Evolutionary conservation across 2,329 filamentous ascomycete species (phyloP), one percentile per base, ranked within the genome.

Genomic region (Nemania diffusa): DNA sequence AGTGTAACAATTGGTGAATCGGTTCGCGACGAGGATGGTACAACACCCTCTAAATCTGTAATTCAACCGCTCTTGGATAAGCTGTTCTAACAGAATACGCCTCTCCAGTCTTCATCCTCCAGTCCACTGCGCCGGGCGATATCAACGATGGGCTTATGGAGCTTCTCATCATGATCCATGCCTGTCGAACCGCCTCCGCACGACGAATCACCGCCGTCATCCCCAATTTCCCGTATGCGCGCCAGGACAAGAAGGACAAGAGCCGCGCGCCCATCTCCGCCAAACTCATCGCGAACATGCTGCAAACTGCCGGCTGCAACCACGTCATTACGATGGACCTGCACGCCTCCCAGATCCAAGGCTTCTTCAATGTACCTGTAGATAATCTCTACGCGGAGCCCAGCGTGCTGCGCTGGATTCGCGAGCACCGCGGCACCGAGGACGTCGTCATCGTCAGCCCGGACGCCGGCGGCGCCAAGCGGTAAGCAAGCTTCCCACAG

Each of bases 101-200:
- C 24, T 61, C 52, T 57, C 5, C 53, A 77, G 94, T 97, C 78
- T 98, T 97, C 84, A 97, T 98, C 75, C 86, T 98, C 68, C 95
- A 98, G 82, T 97, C 95, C 26, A 97, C 96, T 55, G 91, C 92
- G 46, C 95, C 95, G 1, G 94, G 95, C 79, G 94, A 97, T 78
- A 97, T 98, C 83, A 99, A 99, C 82, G 95, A 98, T 79, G 94
- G 94, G 57, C 87, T 99, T 67, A 98, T 99, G 95, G 95, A 99
- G 82, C 88, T 98, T 42, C 88, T 98, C 73, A 97, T 98, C 82
- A 97, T 97, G 90, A 97, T 97, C 81, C 97, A 97, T 78, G 95
- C 95, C 71, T 97, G 95, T 85, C 83, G 84, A 50, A 86, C 84
- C 34, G 85, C 85, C 40, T 84, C 82, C 51, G 95, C 95, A 13